phyloP scores from a whole-genome alignment of 768 basidiomycete species.

The Podaxis pistillaris region DNA sequence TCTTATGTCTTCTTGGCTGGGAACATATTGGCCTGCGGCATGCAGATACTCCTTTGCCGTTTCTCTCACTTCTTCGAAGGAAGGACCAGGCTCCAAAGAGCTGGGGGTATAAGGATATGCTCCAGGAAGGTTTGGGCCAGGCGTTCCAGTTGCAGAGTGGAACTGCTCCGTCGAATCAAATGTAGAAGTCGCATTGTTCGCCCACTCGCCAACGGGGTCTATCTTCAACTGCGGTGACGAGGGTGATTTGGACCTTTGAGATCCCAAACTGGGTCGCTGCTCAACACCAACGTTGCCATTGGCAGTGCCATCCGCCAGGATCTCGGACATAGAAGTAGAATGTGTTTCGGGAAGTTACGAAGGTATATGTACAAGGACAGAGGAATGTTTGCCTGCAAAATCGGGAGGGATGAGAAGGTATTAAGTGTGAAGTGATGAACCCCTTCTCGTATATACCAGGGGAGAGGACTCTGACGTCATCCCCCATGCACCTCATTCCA shows the following conservation, averaged over 20 bases:
- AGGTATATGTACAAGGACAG: background rate
- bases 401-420: background rate
- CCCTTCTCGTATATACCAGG: background rate
- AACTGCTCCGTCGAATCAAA: background rate
- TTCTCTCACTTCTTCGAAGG: constrained; percentile 11
- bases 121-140: constrained; percentile 1
- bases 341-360: background rate
- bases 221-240: constrained; percentile 8
- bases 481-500: background rate
- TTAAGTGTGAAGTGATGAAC: background rate
- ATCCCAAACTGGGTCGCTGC: background rate
- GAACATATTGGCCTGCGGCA: constrained; percentile 11
- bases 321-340: background rate
- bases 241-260: background rate
- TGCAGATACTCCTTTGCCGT: constrained; percentile 5
- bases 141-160: background rate
- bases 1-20: constrained; percentile 8
- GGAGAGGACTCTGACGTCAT: constrained; percentile 4
- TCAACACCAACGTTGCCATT: background rate
- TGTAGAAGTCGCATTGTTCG: background rate
- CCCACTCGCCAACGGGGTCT: constrained; percentile 6
- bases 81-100: constrained; percentile 4
- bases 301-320: background rate
- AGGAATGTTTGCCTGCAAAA: background rate
- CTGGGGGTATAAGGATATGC: constrained; percentile 10